Evolutionary conservation across 805 yeast species (phyloP).

Genomic region (Saccharomycopsis selenospora): DNA sequence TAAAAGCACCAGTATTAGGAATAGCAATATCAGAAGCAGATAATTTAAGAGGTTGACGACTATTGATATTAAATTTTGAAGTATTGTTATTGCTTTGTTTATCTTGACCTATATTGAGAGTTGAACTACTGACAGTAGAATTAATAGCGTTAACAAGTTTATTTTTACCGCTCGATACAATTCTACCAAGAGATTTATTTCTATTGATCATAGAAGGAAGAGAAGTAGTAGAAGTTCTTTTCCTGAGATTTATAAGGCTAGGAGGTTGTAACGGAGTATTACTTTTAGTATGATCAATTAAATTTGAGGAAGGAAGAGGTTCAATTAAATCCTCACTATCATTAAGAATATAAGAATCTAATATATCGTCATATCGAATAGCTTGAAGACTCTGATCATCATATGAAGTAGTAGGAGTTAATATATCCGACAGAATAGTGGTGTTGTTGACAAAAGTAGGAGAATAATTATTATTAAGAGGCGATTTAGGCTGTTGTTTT

Average conservation of each 20-base stretch:
- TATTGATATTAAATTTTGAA: slow-evolving; percentile 2
- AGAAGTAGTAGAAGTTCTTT: slow-evolving; percentile 19
- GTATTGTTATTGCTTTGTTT: not conserved
- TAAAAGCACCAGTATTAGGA: not conserved
- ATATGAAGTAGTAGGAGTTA: not conserved
- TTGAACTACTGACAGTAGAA: not conserved
- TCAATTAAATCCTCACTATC: slow-evolving; percentile 1
- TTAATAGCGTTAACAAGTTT: not conserved
- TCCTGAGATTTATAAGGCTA: slow-evolving; percentile 19
- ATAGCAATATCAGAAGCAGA: slow-evolving; percentile 3
- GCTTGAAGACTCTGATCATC: slow-evolving; percentile 2
- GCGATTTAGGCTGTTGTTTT: not conserved
- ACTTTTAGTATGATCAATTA: slow-evolving; percentile 10
- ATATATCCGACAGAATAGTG: not conserved
- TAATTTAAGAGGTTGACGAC: not conserved
- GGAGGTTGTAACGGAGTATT: slow-evolving; percentile 16
- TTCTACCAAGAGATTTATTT: slow-evolving; percentile 10
- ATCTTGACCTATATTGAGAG: not conserved
- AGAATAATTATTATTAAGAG: no score
- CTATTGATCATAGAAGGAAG: slow-evolving; percentile 17
- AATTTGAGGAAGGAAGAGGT: slow-evolving; percentile 4
- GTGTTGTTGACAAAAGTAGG: no score
- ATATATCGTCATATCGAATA: slow-evolving; percentile 12
- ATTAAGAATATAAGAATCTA: not conserved
- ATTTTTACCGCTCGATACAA: not conserved